phyloP scores from a whole-genome alignment of 768 basidiomycete genomes.

The Pulveroboletus sp. region DNA sequence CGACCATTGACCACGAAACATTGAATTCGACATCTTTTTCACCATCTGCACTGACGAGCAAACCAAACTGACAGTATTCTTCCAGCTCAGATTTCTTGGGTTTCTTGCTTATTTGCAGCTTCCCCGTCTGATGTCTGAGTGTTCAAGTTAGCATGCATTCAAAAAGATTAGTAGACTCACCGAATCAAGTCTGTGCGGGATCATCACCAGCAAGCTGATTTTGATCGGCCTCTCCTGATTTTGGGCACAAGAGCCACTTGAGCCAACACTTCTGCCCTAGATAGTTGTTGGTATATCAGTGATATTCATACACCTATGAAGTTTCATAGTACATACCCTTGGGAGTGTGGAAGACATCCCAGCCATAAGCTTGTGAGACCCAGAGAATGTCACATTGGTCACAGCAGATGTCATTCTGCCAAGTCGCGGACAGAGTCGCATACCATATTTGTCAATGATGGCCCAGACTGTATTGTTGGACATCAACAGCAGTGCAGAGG shows the following conservation, averaged over 20 bases:
- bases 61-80: neutral
- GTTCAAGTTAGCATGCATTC: neutral
- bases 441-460: too few relatives aligned
- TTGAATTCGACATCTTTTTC: neutral
- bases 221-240: slow-evolving; percentile 1
- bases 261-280: neutral
- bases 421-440: too few relatives aligned
- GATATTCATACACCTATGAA: too few relatives aligned
- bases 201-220: slow-evolving; percentile 2
- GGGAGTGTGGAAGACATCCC: too few relatives aligned
- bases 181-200: neutral
- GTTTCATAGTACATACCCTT: too few relatives aligned
- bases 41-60: neutral
- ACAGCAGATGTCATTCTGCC: too few relatives aligned
- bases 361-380: too few relatives aligned
- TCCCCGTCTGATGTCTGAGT: neutral
- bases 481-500: too few relatives aligned
- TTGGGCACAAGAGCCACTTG: neutral
- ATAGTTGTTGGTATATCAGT: neutral
- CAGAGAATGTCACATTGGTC: too few relatives aligned
- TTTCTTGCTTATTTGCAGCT: neutral
- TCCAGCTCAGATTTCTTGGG: slow-evolving; percentile 2
- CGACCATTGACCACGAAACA: neutral
- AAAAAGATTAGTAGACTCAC: neutral
- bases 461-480: too few relatives aligned